These are phyloP conservation scores for Aureobasidium sp. DNA, from an alignment of 2,329 filamentous ascomycete genomes.

Conservation along the genomic window DNA sequence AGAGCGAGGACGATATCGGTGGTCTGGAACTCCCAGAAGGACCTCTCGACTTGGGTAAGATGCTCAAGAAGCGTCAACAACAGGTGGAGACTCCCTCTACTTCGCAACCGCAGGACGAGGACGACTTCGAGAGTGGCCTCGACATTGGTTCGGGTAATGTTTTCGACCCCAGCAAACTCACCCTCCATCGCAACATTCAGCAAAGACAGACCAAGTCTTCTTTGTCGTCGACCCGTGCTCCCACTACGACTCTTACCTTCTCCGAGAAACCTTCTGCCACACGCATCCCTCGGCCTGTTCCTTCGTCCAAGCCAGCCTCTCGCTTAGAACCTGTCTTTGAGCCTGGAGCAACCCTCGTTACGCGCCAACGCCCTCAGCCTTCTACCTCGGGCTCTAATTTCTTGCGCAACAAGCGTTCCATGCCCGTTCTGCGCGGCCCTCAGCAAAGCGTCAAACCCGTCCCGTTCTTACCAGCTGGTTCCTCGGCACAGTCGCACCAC, in stretches of 20 bases:
- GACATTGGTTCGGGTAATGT: constrained; percentile 80
- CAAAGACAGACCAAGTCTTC: constrained; percentile 63
- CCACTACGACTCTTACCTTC: constrained; percentile 84
- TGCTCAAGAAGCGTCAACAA: constrained; percentile 62
- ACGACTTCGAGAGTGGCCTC: constrained; percentile 80
- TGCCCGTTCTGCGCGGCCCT: constrained; percentile 49
- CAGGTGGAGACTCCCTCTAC: constrained; percentile 36
- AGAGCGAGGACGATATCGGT: constrained; percentile 87
- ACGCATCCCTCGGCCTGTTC: constrained; percentile 69
- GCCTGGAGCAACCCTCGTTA: constrained; percentile 68
- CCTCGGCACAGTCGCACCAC: constrained; percentile 71
- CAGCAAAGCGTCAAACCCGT: constrained; percentile 55
- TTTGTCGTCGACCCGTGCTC: constrained; percentile 62
- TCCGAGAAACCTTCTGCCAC: constrained; percentile 63
- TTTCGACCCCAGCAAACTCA: constrained; percentile 73
- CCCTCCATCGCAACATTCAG: constrained; percentile 85
- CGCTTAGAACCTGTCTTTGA: constrained; percentile 91
- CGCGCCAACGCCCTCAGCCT: constrained; percentile 48
- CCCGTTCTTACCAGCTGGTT: constrained; percentile 75
- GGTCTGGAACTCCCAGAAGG: constrained; percentile 81
- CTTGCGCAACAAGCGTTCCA: constrained; percentile 54
- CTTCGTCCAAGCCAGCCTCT: constrained; percentile 41
- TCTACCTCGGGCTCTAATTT: constrained; percentile 49
- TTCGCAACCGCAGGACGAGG: constrained; percentile 36
- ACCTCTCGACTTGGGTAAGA: constrained; percentile 73